phyloP scores from a whole-genome alignment of 352 stramenopile genomes.

The Paralagenidium karlingii region DNA sequence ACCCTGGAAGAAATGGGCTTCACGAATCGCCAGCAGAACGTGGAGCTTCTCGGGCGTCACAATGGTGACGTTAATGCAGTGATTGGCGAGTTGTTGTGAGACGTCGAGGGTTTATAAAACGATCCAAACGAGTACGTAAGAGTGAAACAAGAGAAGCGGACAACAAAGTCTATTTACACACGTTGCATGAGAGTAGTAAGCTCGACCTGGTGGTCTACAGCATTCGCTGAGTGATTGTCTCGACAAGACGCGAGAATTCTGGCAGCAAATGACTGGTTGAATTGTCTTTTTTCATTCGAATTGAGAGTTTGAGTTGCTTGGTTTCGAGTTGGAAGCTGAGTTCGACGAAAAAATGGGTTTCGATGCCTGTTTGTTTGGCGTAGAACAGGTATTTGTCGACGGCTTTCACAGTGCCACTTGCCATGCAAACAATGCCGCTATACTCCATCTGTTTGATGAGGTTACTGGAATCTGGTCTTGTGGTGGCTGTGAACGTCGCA shows the following conservation, averaged over 20 bases:
- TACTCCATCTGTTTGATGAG: conserved; percentile 31
- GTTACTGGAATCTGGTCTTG: conserved; percentile 8
- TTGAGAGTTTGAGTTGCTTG: conserved; percentile 12
- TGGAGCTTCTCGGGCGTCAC: conserved; percentile 35
- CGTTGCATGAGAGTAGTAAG: too few species aligned
- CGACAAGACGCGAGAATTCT: too few species aligned
- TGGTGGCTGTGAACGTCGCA: too few species aligned
- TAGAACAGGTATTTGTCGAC: conserved; percentile 74
- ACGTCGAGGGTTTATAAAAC: too few species aligned
- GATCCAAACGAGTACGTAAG: too few species aligned
- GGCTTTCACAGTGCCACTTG: conserved; percentile 45
- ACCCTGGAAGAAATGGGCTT: conserved; percentile 64
- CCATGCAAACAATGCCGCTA: conserved; percentile 46
- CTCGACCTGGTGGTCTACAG: too few species aligned
- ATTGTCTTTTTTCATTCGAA: conserved; percentile 39
- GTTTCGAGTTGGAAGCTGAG: conserved; percentile 30
- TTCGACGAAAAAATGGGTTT: conserved; percentile 41
- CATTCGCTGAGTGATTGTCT: too few species aligned
- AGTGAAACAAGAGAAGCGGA: too few species aligned
- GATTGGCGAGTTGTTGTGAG: conserved; percentile 37
- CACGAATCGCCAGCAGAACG: conserved; percentile 32
- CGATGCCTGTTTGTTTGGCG: conserved; percentile 26
- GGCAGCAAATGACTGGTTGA: too few species aligned
- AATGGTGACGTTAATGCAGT: conserved; percentile 54
- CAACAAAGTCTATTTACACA: too few species aligned